A percentile compares a stretch with the other conserved stretches of the same genome.
These are phyloP conservation scores for Citrus australasica DNA, from an alignment of 345 rosid genomes.

Conservation along the genomic window DNA sequence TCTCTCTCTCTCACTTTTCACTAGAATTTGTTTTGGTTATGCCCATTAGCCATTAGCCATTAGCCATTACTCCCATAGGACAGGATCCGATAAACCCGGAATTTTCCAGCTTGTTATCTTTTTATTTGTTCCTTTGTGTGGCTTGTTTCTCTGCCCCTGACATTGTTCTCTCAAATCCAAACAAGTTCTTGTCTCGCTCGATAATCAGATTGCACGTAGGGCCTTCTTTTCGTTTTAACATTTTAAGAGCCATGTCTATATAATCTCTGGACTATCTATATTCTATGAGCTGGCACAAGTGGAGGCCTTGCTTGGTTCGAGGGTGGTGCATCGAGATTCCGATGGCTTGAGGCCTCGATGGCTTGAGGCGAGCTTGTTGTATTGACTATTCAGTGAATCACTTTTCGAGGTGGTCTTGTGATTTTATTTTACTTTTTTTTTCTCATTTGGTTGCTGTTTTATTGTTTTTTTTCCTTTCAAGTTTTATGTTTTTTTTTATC, in stretches of 20 bases:
- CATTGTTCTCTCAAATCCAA: slow-evolving; percentile 15
- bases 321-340: too few relatives aligned
- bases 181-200: slow-evolving; percentile 14
- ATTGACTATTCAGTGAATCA: too few relatives aligned
- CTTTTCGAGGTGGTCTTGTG: too few relatives aligned
- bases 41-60: too few relatives aligned
- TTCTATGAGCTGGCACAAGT: slow-evolving; percentile 12
- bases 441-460: too few relatives aligned
- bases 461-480: too few relatives aligned
- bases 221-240: not conserved
- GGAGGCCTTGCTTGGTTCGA: too few relatives aligned
- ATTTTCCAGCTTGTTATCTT: slow-evolving; percentile 53
- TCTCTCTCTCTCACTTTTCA: slow-evolving; percentile 11
- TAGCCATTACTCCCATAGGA: slow-evolving; percentile 16
- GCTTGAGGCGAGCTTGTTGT: too few relatives aligned
- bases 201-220: not conserved
- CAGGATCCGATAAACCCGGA: slow-evolving; percentile 81
- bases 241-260: not conserved
- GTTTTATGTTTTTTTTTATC: too few relatives aligned
- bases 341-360: too few relatives aligned
- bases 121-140: slow-evolving; percentile 17
- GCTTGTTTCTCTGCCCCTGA: slow-evolving; percentile 6
- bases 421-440: too few relatives aligned
- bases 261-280: slow-evolving; percentile 5
- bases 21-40: slow-evolving; percentile 21